Conservation (phyloP, 257 asterid species). For the Nicotiana obtusifolia region DNA sequence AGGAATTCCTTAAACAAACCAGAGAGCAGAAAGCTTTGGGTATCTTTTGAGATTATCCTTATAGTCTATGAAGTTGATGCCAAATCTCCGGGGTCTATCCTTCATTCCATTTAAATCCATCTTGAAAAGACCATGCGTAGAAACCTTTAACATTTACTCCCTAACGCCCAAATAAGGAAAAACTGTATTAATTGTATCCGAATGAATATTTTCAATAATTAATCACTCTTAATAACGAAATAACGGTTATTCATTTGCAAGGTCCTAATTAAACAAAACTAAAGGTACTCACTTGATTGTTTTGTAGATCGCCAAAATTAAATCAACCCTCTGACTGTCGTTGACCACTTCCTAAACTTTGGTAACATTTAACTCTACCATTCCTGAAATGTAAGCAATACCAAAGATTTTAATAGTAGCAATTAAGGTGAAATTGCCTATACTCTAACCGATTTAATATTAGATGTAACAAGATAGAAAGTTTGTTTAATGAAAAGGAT, state of each 20-base stretch:
- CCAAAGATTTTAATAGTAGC: background rate
- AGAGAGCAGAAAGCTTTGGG: background rate
- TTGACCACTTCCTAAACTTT: background rate
- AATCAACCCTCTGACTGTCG: background rate
- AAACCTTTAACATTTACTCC: constrained; percentile 2
- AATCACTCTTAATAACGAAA: no score
- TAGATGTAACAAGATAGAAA: no score
- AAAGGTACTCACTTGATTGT: background rate
- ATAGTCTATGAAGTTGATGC: background rate
- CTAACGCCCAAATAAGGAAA: background rate
- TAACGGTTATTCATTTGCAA: no score
- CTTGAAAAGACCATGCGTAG: background rate
- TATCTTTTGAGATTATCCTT: background rate
- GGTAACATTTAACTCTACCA: background rate
- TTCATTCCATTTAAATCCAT: background rate
- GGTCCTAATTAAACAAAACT: no score
- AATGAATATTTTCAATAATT: no score
- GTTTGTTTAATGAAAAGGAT: no score
- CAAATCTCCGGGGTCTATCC: background rate
- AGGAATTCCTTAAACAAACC: constrained; percentile 4
- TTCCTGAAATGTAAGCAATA: background rate
- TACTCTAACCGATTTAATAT: no score
- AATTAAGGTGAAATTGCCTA: no score
- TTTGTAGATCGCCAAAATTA: background rate
- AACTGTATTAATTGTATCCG: no score